Base-by-base conservation (phyloP, 2,329 filamentous ascomycete species). In the Plectosphaerella cucumerina region DNA sequence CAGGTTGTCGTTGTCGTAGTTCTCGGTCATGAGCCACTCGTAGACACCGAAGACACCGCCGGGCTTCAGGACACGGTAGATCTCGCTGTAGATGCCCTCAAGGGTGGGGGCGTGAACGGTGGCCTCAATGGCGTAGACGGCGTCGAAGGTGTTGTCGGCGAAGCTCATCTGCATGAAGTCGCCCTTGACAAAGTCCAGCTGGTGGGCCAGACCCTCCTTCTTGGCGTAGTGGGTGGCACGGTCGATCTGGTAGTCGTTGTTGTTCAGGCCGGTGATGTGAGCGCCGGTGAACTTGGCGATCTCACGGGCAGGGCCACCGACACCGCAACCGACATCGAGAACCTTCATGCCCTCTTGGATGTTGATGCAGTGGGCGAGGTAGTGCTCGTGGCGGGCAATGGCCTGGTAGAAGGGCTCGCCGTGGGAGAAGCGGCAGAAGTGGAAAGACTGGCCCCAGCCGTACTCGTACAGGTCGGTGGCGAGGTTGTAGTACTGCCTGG, bases 161-260 rank as follows among this genome's bases (percentile, higher is more conserved):
- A 96, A 96, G 22, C 84, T 84, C 87, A 97, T 96, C 82, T 96
- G 90, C 92, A 96, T 96, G 70, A 97, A 97, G 65, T 96, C 91
- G 48, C 91, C 91, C 80, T 96, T 96, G 59, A 89, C 85, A 64
- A 90, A 96, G 59, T 78, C 80, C 60, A 95, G 73, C 73, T 94
- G 89, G 62, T 88, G 68, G 1, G 84, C 78, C 39, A 97, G 76
- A 20, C 86, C 85, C 69, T 95, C 89, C 69, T 88, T 88, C 54
- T 81, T 72, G 2, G 90, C 90, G 65, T 96, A 96, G 47, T 78
- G 76, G 17, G 85, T 90, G 2, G 91, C 92, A 51, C 92, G 87
- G 67, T 94, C 80, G 58, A 97, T 95, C 75, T 97, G 92, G 77
- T 97, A 97, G 73, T 96, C 90, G 72, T 96, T 97, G 84, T 96